Conservation (phyloP, 148 eudicot species). For the Spergularia marina region DNA sequence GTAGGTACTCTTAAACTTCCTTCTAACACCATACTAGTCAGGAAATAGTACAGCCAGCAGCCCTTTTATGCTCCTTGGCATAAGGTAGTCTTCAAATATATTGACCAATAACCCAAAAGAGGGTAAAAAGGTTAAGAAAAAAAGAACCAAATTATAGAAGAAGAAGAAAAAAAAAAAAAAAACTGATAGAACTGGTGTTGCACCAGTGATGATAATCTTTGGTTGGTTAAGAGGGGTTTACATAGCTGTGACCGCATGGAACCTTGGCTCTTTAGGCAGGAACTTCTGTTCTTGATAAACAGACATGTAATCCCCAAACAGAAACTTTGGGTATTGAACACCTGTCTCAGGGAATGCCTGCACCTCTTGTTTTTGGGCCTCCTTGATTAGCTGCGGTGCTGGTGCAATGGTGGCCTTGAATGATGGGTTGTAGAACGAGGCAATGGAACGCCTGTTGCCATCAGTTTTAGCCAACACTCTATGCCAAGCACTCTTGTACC, state of each 20-base stretch:
- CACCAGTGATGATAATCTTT: slow-evolving; percentile 12
- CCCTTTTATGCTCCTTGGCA: slow-evolving; percentile 2
- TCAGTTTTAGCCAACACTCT: slow-evolving; percentile 44
- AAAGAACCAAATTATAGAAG: neutral
- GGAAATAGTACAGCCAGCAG: slow-evolving; percentile 12
- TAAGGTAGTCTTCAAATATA: neutral
- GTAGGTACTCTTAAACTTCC: slow-evolving; percentile 9
- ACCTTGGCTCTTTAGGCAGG: slow-evolving; percentile 78
- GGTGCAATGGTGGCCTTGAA: slow-evolving; percentile 64
- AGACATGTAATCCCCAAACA: slow-evolving; percentile 87
- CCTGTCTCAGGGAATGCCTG: neutral
- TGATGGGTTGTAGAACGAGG: slow-evolving; percentile 85
- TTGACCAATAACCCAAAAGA: slow-evolving; percentile 16
- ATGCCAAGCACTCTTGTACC: slow-evolving; percentile 91
- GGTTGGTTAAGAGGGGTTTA: slow-evolving; percentile 15
- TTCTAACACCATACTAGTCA: slow-evolving; percentile 11
- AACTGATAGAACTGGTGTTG: slow-evolving; percentile 2
- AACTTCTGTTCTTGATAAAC: slow-evolving; percentile 86
- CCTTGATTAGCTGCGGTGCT: slow-evolving; percentile 42
- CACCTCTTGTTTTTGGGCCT: slow-evolving; percentile 9
- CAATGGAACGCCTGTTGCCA: slow-evolving; percentile 74
- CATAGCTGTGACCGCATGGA: slow-evolving; percentile 63
- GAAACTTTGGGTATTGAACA: slow-evolving; percentile 56
- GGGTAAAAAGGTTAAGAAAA: slow-evolving; percentile 13
- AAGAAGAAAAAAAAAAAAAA: slow-evolving; percentile 1